phyloP scores from a whole-genome alignment of 352 stramenopile species.

The Pilasporangium apinafurcum region DNA sequence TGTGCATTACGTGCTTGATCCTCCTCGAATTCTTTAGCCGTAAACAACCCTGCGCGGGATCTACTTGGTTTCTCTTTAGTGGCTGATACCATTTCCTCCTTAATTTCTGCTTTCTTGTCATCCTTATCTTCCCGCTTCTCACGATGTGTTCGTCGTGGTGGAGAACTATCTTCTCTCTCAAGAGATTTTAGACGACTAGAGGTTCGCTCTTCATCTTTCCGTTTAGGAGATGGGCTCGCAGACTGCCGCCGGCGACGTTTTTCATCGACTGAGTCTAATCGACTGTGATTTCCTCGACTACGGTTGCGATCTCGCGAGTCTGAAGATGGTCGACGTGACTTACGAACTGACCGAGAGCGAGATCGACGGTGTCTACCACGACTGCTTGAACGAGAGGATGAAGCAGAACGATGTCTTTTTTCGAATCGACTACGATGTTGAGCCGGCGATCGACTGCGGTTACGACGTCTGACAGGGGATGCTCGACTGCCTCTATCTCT shows the following conservation, averaged over 20 bases:
- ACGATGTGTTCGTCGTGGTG: neutral
- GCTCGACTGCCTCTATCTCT: neutral
- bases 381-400: slow-evolving; percentile 18
- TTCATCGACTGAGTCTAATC: neutral
- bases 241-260: slow-evolving; percentile 1
- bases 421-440: slow-evolving; percentile 6
- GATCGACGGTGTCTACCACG: neutral
- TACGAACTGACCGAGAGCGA: slow-evolving; percentile 2
- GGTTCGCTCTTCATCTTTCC: too few species aligned
- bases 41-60: slow-evolving; percentile 52
- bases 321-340: neutral
- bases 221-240: slow-evolving; percentile 2
- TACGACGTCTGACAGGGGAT: neutral
- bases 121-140: neutral
- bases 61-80: slow-evolving; percentile 14
- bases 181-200: neutral
- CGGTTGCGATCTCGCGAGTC: neutral
- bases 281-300: neutral
- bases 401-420: slow-evolving; percentile 5
- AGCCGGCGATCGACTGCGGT: neutral
- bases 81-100: neutral
- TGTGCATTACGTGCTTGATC: slow-evolving; percentile 46
- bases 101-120: neutral
- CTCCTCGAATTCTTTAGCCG: slow-evolving; percentile 51
- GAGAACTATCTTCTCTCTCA: neutral